phyloP scores from a whole-genome alignment of 2,329 filamentous ascomycete genomes.

The Berkeleyomyces rouxiae region DNA sequence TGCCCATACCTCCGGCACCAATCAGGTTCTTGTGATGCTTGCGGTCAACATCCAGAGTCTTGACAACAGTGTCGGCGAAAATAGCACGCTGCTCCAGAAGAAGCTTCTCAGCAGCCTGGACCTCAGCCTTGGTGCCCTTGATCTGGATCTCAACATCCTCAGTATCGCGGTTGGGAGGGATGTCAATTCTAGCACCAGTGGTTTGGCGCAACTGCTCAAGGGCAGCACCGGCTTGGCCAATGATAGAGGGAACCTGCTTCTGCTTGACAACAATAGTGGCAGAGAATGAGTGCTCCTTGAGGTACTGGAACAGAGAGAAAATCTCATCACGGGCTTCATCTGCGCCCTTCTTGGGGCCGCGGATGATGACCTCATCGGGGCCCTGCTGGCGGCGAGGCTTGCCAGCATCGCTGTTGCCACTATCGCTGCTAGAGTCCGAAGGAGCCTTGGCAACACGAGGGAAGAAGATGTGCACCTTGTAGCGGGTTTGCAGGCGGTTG shows the following conservation, averaged over 20 bases:
- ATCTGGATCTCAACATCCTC: slow-evolving; percentile 72
- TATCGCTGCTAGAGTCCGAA: slow-evolving; percentile 42
- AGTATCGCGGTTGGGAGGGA: slow-evolving; percentile 64
- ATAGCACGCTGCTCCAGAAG: slow-evolving; percentile 72
- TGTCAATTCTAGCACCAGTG: slow-evolving; percentile 80
- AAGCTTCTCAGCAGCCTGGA: slow-evolving; percentile 80
- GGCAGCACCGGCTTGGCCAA: slow-evolving; percentile 75
- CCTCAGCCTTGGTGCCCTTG: slow-evolving; percentile 81
- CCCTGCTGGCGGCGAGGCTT: slow-evolving; percentile 55
- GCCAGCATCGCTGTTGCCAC: slow-evolving; percentile 47
- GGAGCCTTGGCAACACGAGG: slow-evolving; percentile 47
- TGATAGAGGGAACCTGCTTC: slow-evolving; percentile 82
- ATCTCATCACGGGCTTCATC: slow-evolving; percentile 87
- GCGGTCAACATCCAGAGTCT: slow-evolving; percentile 78
- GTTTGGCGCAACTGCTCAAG: slow-evolving; percentile 77
- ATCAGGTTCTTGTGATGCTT: slow-evolving; percentile 87
- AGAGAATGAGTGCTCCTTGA: slow-evolving; percentile 70
- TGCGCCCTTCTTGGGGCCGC: slow-evolving; percentile 81
- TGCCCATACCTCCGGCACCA: slow-evolving; percentile 68
- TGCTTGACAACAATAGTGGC: slow-evolving; percentile 73
- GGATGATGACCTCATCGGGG: slow-evolving; percentile 76
- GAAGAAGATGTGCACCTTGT: slow-evolving; percentile 92
- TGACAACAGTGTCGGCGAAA: slow-evolving; percentile 78
- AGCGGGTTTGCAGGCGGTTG: slow-evolving; percentile 78
- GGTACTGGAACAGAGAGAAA: slow-evolving; percentile 71